Conservation (phyloP, 2,329 filamentous ascomycete species). For the Cytospora piceae region DNA sequence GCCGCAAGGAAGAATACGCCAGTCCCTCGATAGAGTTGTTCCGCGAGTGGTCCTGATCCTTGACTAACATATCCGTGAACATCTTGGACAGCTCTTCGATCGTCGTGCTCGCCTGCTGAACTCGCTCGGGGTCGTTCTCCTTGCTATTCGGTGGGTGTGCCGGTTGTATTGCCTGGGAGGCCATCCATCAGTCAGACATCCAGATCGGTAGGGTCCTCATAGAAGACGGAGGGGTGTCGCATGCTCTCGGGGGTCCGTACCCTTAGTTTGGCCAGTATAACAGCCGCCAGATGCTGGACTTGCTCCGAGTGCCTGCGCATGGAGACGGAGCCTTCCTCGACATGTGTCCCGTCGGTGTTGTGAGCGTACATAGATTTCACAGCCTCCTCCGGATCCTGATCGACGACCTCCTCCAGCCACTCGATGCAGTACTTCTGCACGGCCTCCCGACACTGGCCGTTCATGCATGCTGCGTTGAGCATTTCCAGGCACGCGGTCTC, state of each 20-base stretch:
- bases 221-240: conserved; percentile 33
- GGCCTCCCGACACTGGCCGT: conserved; percentile 77
- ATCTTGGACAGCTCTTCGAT: conserved; percentile 68
- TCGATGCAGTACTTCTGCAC: conserved; percentile 82
- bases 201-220: conserved; percentile 33
- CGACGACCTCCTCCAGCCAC: conserved; percentile 85
- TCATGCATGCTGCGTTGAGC: conserved; percentile 89
- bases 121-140: conserved; percentile 44
- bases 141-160: conserved; percentile 42
- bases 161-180: conserved; percentile 55
- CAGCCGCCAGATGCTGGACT: conserved; percentile 69
- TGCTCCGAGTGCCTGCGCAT: conserved; percentile 64
- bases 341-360: conserved; percentile 59
- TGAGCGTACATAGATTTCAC: conserved; percentile 52
- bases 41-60: conserved; percentile 58
- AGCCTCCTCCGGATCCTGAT: conserved; percentile 66
- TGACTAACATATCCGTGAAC: conserved; percentile 69
- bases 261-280: conserved; percentile 74
- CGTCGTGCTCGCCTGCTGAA: conserved; percentile 60
- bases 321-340: conserved; percentile 60
- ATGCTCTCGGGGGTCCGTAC: conserved; percentile 46
- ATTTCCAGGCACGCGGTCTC: conserved; percentile 87
- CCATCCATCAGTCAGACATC: conserved; percentile 54
- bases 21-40: conserved; percentile 85
- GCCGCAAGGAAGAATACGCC: conserved; percentile 86